A percentile compares a stretch with the other conserved stretches of the same genome.
Evolutionary conservation across 2,329 filamentous ascomycete genomes (phyloP).

Genomic region (Aureobasidium leucospermi): DNA sequence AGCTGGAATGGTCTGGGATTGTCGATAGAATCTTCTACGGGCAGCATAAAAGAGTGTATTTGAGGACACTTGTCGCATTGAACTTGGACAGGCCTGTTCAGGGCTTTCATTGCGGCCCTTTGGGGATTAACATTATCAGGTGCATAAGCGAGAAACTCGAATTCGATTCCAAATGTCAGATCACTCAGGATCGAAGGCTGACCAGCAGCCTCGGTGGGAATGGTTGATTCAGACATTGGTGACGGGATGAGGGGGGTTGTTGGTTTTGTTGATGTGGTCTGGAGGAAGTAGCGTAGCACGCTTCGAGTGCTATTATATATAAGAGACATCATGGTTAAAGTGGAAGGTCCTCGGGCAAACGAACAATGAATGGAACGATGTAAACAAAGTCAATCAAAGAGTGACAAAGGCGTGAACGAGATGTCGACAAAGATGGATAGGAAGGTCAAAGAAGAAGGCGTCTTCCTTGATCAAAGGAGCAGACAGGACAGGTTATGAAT

Average conservation of each 20-base stretch:
- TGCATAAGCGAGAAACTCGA: not conserved
- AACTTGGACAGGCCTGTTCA: not conserved
- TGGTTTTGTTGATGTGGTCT: not conserved
- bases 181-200: not conserved
- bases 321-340: not conserved
- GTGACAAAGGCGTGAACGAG: not conserved
- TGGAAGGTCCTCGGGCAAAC: not conserved
- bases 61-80: not conserved
- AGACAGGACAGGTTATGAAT: not conserved
- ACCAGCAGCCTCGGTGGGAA: not conserved
- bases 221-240: not conserved
- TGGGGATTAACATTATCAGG: not conserved
- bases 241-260: not conserved
- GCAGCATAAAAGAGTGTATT: not conserved
- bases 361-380: not conserved
- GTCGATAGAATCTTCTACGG: not conserved
- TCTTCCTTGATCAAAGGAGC: not conserved
- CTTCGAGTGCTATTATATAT: not conserved
- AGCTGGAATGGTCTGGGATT: not conserved
- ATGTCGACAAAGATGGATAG: not conserved
- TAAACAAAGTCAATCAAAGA: not conserved
- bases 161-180: not conserved
- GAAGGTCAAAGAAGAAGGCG: not conserved
- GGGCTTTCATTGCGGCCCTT: not conserved
- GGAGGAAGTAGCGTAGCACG: too few relatives aligned